Evolutionary conservation across 352 stramenopile species (phyloP).

Genomic region (Globisporangium uncinulatum): DNA sequence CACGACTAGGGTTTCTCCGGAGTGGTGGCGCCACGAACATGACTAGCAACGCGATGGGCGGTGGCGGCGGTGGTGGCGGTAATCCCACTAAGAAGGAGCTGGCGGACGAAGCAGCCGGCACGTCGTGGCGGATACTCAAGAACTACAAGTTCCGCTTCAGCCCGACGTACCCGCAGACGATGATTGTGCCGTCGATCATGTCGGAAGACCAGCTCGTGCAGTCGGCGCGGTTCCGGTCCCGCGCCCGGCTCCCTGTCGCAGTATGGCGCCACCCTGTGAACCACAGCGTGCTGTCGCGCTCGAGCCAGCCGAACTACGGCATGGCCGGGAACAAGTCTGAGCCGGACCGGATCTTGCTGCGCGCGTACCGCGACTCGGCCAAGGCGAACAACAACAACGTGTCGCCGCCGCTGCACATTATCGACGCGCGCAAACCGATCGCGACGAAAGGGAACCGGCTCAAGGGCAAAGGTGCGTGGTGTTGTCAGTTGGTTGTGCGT

Average conservation of each 20-base stretch:
- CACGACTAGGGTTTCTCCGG: slow-evolving; percentile 73
- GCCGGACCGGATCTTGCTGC: slow-evolving; percentile 89
- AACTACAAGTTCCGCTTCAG: slow-evolving; percentile 91
- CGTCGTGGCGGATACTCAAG: slow-evolving; percentile 76
- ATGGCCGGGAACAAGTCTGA: slow-evolving; percentile 92
- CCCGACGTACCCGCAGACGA: slow-evolving; percentile 92
- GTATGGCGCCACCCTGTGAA: slow-evolving; percentile 91
- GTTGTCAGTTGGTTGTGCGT: neutral
- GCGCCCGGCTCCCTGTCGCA: slow-evolving; percentile 89
- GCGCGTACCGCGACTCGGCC: slow-evolving; percentile 78
- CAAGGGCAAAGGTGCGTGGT: slow-evolving; percentile 65
- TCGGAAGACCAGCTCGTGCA: slow-evolving; percentile 89
- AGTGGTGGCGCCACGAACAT: slow-evolving; percentile 5
- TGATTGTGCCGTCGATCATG: slow-evolving; percentile 93
- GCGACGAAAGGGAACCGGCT: slow-evolving; percentile 78
- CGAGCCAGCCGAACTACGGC: slow-evolving; percentile 95
- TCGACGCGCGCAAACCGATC: slow-evolving; percentile 78
- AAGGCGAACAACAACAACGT: slow-evolving; percentile 71
- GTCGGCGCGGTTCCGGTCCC: slow-evolving; percentile 89
- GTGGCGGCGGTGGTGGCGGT: too few relatives aligned
- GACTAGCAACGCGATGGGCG: too few relatives aligned
- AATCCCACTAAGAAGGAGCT: slow-evolving; percentile 8
- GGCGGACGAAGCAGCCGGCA: slow-evolving; percentile 28
- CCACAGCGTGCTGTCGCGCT: slow-evolving; percentile 92
- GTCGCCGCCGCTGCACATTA: slow-evolving; percentile 75